These are phyloP conservation scores for Trichoderma sp. DNA, from an alignment of 2,329 filamentous ascomycete genomes.

Conservation along the genomic window DNA sequence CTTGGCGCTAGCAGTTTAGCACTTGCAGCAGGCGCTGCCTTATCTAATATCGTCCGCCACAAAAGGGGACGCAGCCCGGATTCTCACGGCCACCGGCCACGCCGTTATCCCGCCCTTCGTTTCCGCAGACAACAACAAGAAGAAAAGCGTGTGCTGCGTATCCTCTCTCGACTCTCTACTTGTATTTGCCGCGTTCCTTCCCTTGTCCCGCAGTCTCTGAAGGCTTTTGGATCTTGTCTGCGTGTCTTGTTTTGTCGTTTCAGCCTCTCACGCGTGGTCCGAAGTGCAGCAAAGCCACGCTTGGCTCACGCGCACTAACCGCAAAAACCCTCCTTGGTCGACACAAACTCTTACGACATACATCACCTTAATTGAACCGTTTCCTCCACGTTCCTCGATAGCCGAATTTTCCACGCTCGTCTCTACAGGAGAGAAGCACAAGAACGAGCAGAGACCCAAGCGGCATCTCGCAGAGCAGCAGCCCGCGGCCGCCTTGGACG, in stretches of 20 bases:
- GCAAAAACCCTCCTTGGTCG: constrained; percentile 21
- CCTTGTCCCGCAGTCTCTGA: background rate
- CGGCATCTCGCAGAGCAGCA: background rate
- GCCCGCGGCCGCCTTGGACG: constrained; percentile 10
- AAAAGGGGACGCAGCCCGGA: constrained; percentile 28
- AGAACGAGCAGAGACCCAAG: background rate
- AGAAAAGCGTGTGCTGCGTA: constrained; percentile 2
- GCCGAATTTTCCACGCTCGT: background rate
- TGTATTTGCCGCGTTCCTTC: background rate
- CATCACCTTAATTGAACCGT: background rate
- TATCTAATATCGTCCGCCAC: constrained; percentile 26
- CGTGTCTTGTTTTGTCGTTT: background rate
- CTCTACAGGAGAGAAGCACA: background rate
- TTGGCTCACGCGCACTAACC: constrained; percentile 27
- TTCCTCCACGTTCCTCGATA: background rate
- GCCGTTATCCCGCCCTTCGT: constrained; percentile 28
- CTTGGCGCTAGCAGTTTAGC: constrained; percentile 9
- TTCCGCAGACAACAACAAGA: constrained; percentile 16
- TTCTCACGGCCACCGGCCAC: constrained; percentile 29
- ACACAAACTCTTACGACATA: constrained; percentile 17
- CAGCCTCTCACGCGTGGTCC: background rate
- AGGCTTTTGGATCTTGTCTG: background rate
- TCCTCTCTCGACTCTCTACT: background rate
- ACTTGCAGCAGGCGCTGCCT: background rate
- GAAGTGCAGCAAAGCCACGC: constrained; percentile 21